These are phyloP conservation scores for Colletotrichum plurivorum DNA, from an alignment of 2,329 filamentous ascomycete species.

Conservation along the genomic window DNA sequence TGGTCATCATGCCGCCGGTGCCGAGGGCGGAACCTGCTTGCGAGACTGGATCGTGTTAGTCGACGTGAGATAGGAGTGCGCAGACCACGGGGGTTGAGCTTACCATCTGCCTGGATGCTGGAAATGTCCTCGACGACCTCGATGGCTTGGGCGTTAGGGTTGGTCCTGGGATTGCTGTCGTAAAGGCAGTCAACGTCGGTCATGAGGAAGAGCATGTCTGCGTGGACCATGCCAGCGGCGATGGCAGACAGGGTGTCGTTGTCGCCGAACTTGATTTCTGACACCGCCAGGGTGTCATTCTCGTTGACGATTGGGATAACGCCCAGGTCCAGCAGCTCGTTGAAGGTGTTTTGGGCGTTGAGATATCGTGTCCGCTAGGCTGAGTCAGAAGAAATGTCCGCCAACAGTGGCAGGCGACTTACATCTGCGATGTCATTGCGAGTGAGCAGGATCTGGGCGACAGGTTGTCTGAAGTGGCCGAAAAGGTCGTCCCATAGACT, in stretches of 20 bases:
- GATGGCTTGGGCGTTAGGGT: constrained; percentile 90
- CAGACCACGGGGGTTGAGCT: constrained; percentile 35
- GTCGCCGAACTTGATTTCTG: constrained; percentile 99
- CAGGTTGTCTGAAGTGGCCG: constrained; percentile 86
- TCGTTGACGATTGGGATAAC: constrained; percentile 99
- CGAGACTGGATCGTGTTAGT: constrained; percentile 71
- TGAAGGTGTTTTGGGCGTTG: constrained; percentile 96
- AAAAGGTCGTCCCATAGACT: constrained; percentile 96
- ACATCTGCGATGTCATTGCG: constrained; percentile 97
- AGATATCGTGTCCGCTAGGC: constrained; percentile 87
- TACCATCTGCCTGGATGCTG: constrained; percentile 84
- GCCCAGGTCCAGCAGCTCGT: constrained; percentile 91
- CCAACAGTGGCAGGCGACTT: constrained; percentile 48
- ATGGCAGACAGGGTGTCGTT: constrained; percentile 98
- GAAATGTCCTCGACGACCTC: constrained; percentile 93
- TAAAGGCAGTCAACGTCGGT: constrained; percentile 98
- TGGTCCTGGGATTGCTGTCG: constrained; percentile 90
- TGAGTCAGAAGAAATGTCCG: constrained; percentile 42
- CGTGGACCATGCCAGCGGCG: constrained; percentile 96
- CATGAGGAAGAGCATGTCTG: constrained; percentile 97
- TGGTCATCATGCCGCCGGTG: constrained; percentile 97
- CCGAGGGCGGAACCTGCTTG: constrained; percentile 90
- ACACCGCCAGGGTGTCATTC: constrained; percentile 96
- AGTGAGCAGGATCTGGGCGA: constrained; percentile 95
- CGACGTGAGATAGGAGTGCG: neutral